phyloP scores from a whole-genome alignment of 495 filamentous ascomycete genomes.

The Aspergillus kassunensis region DNA sequence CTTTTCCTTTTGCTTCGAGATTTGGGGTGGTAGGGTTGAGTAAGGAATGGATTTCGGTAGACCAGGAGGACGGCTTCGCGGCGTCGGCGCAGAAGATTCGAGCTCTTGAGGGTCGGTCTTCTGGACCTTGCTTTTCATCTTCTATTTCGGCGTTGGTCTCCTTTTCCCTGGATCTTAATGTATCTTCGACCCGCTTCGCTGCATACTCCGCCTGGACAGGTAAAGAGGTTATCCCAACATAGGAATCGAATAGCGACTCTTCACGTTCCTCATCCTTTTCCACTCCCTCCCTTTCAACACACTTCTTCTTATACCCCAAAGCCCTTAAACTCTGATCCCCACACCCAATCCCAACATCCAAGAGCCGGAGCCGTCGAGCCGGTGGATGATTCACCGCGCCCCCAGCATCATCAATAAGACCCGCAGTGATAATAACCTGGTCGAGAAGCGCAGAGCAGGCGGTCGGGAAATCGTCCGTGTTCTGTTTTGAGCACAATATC shows the following conservation, averaged over 20 bases:
- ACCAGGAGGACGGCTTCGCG: constrained; percentile 27
- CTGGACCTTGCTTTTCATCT: not conserved
- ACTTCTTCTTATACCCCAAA: not conserved
- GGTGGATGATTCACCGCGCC: not conserved
- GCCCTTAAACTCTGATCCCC: constrained; percentile 40
- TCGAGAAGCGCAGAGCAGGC: constrained; percentile 40
- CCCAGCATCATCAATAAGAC: constrained; percentile 19
- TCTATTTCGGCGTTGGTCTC: too few species aligned
- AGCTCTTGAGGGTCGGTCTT: not conserved
- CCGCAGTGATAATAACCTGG: constrained; percentile 35
- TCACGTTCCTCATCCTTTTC: not conserved
- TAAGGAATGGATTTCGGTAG: constrained; percentile 17
- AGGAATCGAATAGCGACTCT: constrained; percentile 26
- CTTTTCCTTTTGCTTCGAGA: not conserved
- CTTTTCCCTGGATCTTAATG: too few species aligned
- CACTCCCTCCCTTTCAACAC: not conserved
- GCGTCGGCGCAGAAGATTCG: constrained; percentile 35
- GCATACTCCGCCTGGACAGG: constrained; percentile 30
- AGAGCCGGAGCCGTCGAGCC: constrained; percentile 20
- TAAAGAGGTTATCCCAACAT: constrained; percentile 42
- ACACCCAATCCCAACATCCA: constrained; percentile 50
- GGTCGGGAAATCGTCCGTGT: constrained; percentile 30
- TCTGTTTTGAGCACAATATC: too few species aligned
- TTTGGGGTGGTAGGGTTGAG: constrained; percentile 1
- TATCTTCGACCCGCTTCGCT: constrained; percentile 16